Percentiles rank a stretch among this genome's conserved stretches.
These are phyloP conservation scores for Pneumocystis sp. DNA, from an alignment of 1,139 yeast species.

Conservation along the genomic window DNA sequence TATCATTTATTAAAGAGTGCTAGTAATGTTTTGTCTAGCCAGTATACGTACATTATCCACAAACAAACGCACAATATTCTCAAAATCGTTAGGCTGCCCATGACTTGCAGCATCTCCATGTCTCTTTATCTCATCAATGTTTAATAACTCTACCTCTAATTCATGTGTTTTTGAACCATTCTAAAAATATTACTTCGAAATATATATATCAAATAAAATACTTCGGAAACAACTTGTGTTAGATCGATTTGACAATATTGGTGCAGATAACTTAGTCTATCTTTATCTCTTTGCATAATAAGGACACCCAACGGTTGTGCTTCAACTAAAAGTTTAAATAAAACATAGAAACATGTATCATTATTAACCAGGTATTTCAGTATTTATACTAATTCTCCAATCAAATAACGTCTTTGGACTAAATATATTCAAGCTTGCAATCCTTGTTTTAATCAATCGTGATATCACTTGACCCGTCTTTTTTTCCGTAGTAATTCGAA, in stretches of 20 bases:
- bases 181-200: neutral
- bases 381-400: conserved; percentile 13
- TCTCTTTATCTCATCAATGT: conserved; percentile 4
- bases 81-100: conserved; percentile 6
- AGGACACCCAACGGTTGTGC: conserved; percentile 4
- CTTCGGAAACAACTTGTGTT: conserved; percentile 9
- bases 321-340: neutral
- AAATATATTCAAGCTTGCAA: conserved; percentile 12
- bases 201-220: neutral
- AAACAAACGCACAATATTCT: conserved; percentile 4
- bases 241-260: conserved; percentile 10
- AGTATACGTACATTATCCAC: conserved; percentile 6
- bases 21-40: neutral
- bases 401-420: conserved; percentile 14
- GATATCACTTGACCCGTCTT: neutral
- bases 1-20: neutral
- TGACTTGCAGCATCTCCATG: conserved; percentile 6
- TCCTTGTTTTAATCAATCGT: conserved; percentile 9
- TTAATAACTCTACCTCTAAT: conserved; percentile 8
- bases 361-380: conserved; percentile 10
- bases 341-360: neutral
- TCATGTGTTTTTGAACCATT: conserved; percentile 5
- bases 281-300: conserved; percentile 7
- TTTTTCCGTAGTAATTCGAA: neutral
- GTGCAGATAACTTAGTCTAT: conserved; percentile 9